Evolutionary conservation across 2,329 filamentous ascomycete genomes (phyloP).

Genomic region (Fusarium sp.): DNA sequence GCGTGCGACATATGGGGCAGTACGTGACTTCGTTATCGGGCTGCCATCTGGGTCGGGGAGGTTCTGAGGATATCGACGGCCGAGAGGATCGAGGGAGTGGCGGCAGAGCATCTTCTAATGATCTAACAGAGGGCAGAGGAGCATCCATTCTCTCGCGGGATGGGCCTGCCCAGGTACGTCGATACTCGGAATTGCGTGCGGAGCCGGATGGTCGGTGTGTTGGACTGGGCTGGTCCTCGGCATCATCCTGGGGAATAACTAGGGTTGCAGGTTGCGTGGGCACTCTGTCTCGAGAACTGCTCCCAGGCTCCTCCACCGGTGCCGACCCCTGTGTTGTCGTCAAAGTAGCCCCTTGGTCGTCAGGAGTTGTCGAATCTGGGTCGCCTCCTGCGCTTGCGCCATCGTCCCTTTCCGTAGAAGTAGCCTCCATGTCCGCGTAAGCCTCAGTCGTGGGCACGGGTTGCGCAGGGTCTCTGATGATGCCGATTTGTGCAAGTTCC

Average conservation of each 20-base stretch:
- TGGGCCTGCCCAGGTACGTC: conserved; percentile 30
- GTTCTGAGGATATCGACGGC: conserved; percentile 49
- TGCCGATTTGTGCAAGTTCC: conserved; percentile 27
- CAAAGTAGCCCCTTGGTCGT: conserved; percentile 6
- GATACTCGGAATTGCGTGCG: conserved; percentile 3
- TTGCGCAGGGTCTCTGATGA: background rate
- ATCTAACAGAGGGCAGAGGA: conserved; percentile 37
- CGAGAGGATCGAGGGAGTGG: conserved; percentile 35
- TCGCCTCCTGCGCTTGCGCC: background rate
- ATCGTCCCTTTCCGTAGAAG: conserved; percentile 3
- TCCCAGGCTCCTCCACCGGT: background rate
- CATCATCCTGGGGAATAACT: background rate
- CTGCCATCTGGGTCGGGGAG: conserved; percentile 84
- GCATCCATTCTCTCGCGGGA: conserved; percentile 46
- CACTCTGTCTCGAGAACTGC: conserved; percentile 4
- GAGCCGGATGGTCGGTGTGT: background rate
- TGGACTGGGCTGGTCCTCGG: conserved; percentile 4
- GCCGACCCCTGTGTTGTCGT: conserved; percentile 3
- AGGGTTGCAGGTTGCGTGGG: conserved; percentile 2
- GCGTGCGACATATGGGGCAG: conserved; percentile 85
- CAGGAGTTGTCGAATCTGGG: background rate
- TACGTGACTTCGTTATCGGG: conserved; percentile 84
- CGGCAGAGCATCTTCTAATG: conserved; percentile 30
- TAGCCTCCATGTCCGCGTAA: conserved; percentile 7
- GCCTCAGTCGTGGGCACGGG: background rate